phyloP scores from a whole-genome alignment of 2,329 filamentous ascomycete genomes.

The Lojkania enalia region DNA sequence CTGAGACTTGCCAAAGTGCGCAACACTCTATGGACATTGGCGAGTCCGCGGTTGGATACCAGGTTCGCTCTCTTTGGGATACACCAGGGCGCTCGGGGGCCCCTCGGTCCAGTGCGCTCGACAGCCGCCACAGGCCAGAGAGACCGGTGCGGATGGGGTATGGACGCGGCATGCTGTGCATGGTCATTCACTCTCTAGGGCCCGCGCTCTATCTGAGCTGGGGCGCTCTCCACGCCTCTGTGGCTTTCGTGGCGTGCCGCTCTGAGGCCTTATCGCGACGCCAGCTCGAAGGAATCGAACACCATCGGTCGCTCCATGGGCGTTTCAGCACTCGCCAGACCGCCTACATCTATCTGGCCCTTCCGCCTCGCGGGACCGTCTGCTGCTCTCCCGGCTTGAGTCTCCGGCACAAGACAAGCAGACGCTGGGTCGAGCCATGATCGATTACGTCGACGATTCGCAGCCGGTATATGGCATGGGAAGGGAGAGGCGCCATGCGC shows the following conservation, averaged over 20 bases:
- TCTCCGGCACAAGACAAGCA: background rate
- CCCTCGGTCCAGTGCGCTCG: background rate
- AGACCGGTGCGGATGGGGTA: no score
- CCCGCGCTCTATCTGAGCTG: background rate
- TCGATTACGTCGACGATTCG: background rate
- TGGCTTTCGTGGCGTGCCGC: conserved; percentile 3
- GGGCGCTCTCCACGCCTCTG: background rate
- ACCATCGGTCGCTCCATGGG: background rate
- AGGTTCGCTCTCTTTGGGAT: background rate
- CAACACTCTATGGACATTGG: conserved; percentile 5
- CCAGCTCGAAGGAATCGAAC: background rate
- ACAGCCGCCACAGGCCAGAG: background rate
- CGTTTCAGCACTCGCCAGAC: background rate
- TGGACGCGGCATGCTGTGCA: background rate
- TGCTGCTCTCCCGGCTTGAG: no score
- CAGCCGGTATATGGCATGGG: no score
- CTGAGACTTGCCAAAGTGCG: conserved; percentile 1
- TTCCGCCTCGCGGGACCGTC: background rate
- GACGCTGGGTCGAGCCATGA: background rate
- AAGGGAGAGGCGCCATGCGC: no score
- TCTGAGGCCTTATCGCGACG: background rate
- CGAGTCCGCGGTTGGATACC: background rate
- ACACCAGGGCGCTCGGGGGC: background rate
- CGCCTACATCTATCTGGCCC: background rate
- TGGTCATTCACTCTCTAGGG: background rate